Conservation (phyloP, 2,329 filamentous ascomycete species). For the Aspergillus ibericus region DNA sequence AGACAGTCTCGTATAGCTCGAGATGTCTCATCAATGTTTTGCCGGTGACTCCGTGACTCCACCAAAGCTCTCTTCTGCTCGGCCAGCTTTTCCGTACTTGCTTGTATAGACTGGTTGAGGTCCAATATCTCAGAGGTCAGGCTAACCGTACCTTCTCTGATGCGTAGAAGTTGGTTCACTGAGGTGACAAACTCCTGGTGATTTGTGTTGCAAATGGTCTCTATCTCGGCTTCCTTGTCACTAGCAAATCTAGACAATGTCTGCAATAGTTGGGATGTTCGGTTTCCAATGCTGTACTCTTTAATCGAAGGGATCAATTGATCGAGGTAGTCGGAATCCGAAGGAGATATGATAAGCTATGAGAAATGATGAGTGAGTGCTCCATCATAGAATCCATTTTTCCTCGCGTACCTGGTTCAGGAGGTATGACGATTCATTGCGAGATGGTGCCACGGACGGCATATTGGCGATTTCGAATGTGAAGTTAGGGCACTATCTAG, state of each 20-base stretch:
- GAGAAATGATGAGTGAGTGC: slow-evolving; percentile 11
- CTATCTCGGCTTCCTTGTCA: slow-evolving; percentile 86
- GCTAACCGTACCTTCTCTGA: slow-evolving; percentile 84
- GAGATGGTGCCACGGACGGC: slow-evolving; percentile 35
- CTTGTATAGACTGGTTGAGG: slow-evolving; percentile 91
- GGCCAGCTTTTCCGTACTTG: slow-evolving; percentile 89
- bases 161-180: slow-evolving; percentile 88
- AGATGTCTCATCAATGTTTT: slow-evolving; percentile 93
- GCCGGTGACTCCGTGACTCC: slow-evolving; percentile 84
- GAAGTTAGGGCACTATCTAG: background rate
- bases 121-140: slow-evolving; percentile 88
- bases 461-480: slow-evolving; percentile 21
- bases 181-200: slow-evolving; percentile 95
- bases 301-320: slow-evolving; percentile 92
- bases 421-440: slow-evolving; percentile 39
- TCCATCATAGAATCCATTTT: background rate
- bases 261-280: slow-evolving; percentile 71
- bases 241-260: slow-evolving; percentile 78
- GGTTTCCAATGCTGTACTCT: slow-evolving; percentile 76
- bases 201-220: slow-evolving; percentile 89
- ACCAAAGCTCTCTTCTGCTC: slow-evolving; percentile 93
- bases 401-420: slow-evolving; percentile 40
- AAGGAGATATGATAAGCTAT: slow-evolving; percentile 88
- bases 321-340: slow-evolving; percentile 91
- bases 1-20: slow-evolving; percentile 87